Conservation (phyloP, 805 yeast genomes). For the Pichia paraexigua region DNA sequence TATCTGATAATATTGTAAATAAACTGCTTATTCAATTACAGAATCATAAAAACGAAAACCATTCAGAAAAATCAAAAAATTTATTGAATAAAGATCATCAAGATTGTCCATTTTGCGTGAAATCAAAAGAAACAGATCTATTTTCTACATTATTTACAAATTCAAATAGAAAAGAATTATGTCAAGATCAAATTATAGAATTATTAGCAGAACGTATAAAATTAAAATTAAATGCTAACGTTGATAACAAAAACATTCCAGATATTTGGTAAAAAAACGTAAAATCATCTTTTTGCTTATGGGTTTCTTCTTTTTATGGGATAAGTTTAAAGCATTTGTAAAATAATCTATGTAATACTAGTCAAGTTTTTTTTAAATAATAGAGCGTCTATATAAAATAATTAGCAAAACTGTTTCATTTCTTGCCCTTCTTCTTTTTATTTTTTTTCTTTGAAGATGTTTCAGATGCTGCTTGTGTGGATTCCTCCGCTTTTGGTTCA, state of each 20-base stretch:
- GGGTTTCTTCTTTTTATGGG: not conserved
- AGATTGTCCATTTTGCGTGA: conserved; percentile 9
- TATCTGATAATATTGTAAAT: conserved; percentile 4
- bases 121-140: not conserved
- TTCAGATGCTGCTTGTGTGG: not conserved
- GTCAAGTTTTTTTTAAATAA: not conserved
- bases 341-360: not conserved
- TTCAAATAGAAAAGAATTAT: not conserved
- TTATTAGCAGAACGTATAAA: conserved; percentile 7
- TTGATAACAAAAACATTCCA: not conserved
- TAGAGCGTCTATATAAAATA: not conserved
- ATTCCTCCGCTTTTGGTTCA: not conserved
- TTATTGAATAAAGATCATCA: not conserved
- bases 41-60: not conserved
- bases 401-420: not conserved
- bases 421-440: conserved; percentile 20
- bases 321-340: not conserved
- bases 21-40: conserved; percentile 2
- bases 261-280: conserved; percentile 9
- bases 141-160: not conserved
- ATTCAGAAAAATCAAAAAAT: not conserved
- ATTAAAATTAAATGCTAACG: not conserved
- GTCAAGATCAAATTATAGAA: conserved; percentile 3
- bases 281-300: not conserved
- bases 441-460: conserved; percentile 10